Percentiles rank a stretch among this genome's conserved stretches.
phyloP scores from a whole-genome alignment of 352 stramenopile genomes.

The Phytophthora chlamydospora region DNA sequence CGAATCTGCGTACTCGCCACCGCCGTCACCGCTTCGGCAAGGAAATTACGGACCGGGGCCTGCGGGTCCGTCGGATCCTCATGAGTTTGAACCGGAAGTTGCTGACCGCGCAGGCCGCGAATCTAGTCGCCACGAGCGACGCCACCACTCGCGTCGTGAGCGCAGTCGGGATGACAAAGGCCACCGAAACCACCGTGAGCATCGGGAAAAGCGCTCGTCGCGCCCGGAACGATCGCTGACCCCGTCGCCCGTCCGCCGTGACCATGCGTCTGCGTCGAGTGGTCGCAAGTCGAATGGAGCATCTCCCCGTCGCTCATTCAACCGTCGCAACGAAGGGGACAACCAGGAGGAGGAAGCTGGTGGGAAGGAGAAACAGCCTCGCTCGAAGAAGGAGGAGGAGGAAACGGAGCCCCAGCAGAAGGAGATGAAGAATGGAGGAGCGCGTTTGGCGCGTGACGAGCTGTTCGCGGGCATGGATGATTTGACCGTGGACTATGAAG shows the following conservation, averaged over 20 bases:
- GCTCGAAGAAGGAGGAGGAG: conserved; percentile 37
- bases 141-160: conserved; percentile 29
- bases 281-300: conserved; percentile 34
- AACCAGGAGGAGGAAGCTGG: conserved; percentile 29
- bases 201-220: conserved; percentile 36
- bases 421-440: conserved; percentile 36
- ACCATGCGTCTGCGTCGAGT: conserved; percentile 30
- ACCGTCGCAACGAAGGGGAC: conserved; percentile 28
- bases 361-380: conserved; percentile 27
- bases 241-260: conserved; percentile 45
- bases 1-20: conserved; percentile 34
- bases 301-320: conserved; percentile 39
- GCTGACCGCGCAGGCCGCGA: conserved; percentile 24
- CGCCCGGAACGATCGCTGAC: conserved; percentile 40
- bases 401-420: conserved; percentile 36
- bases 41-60: conserved; percentile 14
- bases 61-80: conserved; percentile 13
- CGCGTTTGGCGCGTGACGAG: conserved; percentile 41
- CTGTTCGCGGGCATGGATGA: conserved; percentile 77
- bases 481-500: conserved; percentile 83
- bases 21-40: conserved; percentile 33
- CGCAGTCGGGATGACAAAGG: conserved; percentile 46
- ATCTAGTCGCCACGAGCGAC: conserved; percentile 34
- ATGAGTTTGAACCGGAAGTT: conserved; percentile 24
- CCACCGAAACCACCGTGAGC: conserved; percentile 37